Conservation (phyloP, 116 monocot genomes). For the Papilionanthe hybrid region DNA sequence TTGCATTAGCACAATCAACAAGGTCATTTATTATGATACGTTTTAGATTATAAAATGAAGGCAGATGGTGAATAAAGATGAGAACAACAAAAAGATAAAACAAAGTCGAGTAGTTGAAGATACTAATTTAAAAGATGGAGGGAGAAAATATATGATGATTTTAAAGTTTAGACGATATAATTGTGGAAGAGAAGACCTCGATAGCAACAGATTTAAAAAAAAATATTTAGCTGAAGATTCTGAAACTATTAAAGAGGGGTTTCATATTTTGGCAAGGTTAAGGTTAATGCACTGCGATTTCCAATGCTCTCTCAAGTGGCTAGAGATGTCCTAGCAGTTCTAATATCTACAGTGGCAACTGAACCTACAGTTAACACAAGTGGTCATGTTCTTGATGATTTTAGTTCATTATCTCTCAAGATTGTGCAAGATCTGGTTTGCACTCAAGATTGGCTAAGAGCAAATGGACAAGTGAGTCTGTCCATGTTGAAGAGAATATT, state of each 20-base stretch:
- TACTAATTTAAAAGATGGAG: neutral
- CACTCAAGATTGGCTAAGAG: neutral
- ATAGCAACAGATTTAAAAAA: neutral
- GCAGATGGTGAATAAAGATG: too few relatives aligned
- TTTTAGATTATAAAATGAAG: too few relatives aligned
- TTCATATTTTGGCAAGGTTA: constrained; percentile 9
- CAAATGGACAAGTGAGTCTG: too few relatives aligned
- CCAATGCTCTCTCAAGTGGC: neutral
- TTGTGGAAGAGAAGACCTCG: neutral
- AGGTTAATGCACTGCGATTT: constrained; percentile 5
- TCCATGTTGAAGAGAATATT: too few relatives aligned
- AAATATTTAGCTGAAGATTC: constrained; percentile 1
- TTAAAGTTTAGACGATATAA: neutral
- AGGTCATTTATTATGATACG: too few relatives aligned
- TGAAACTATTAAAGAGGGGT: neutral
- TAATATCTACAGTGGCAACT: neutral
- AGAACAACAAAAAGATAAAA: too few relatives aligned
- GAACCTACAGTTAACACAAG: neutral
- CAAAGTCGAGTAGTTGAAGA: too few relatives aligned
- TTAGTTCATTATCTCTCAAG: neutral
- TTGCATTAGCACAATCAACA: too few relatives aligned
- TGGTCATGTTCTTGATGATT: neutral
- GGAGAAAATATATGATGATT: neutral
- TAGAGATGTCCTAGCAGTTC: constrained; percentile 10
- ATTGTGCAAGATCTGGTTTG: neutral